Conservation (phyloP, 805 yeast genomes). For the Kurtzmaniella fragi region DNA sequence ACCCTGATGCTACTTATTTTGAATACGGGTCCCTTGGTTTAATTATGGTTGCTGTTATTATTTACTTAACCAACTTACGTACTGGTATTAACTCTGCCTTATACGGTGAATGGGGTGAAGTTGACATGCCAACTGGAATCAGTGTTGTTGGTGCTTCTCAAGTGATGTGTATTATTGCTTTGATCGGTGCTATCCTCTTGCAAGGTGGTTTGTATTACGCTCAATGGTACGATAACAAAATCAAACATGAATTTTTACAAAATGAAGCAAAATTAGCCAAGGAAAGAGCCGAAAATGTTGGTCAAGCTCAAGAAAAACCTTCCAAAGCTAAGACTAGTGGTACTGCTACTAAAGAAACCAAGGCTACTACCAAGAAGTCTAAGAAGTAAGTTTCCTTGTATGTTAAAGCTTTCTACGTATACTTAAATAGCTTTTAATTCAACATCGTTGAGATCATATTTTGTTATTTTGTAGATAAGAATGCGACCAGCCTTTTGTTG, state of each 20-base stretch:
- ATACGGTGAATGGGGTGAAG: slow-evolving; percentile 89
- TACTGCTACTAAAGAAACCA: slow-evolving; percentile 5
- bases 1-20: slow-evolving; percentile 76
- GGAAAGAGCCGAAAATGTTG: slow-evolving; percentile 14
- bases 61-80: slow-evolving; percentile 82
- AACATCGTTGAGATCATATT: too few relatives aligned
- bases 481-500: too few relatives aligned
- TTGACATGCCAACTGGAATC: slow-evolving; percentile 77
- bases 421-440: too few relatives aligned
- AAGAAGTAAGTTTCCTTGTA: slow-evolving; percentile 1
- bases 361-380: slow-evolving; percentile 8
- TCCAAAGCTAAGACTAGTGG: slow-evolving; percentile 6
- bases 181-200: slow-evolving; percentile 74
- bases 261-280: slow-evolving; percentile 17
- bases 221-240: slow-evolving; percentile 46
- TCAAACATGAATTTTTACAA: slow-evolving; percentile 27
- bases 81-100: slow-evolving; percentile 70
- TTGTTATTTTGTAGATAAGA: too few relatives aligned
- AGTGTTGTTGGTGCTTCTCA: slow-evolving; percentile 90
- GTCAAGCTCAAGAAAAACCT: slow-evolving; percentile 6
- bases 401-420: too few relatives aligned
- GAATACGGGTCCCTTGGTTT: slow-evolving; percentile 86
- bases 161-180: slow-evolving; percentile 63
- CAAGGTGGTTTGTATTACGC: slow-evolving; percentile 92
- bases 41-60: slow-evolving; percentile 64